Evolutionary conservation across 2,329 filamentous ascomycete species (phyloP).

Genomic region (Didymella pomorum): DNA sequence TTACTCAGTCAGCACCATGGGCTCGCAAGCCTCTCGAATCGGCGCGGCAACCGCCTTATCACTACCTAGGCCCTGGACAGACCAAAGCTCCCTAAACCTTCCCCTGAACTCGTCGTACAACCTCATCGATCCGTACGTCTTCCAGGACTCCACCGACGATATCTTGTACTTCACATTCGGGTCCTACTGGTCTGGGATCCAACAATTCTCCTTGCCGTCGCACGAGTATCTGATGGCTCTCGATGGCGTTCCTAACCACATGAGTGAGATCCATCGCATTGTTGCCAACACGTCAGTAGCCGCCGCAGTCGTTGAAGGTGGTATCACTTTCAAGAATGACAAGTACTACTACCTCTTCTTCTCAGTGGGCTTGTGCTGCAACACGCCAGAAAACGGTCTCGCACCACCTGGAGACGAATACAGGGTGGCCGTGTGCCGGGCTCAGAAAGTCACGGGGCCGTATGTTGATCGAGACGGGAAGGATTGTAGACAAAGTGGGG

Average conservation of each 20-base stretch:
- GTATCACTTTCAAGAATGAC: slow-evolving; percentile 59
- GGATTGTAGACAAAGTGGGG: slow-evolving; percentile 61
- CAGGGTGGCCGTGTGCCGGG: slow-evolving; percentile 68
- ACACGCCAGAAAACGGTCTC: slow-evolving; percentile 53
- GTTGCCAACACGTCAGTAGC: slow-evolving; percentile 28
- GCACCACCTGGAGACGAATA: slow-evolving; percentile 67
- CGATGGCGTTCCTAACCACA: slow-evolving; percentile 1
- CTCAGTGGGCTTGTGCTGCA: slow-evolving; percentile 67
- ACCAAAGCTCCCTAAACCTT: slow-evolving; percentile 61
- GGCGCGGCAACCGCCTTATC: slow-evolving; percentile 61
- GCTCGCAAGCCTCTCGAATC: slow-evolving; percentile 67
- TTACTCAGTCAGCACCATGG: slow-evolving; percentile 68
- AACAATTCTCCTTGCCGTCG: slow-evolving; percentile 61
- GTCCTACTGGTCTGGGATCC: slow-evolving; percentile 71
- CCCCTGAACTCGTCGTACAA: slow-evolving; percentile 50
- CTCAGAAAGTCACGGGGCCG: slow-evolving; percentile 56
- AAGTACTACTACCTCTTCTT: slow-evolving; percentile 69
- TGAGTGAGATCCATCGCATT: slow-evolving; percentile 25
- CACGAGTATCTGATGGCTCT: slow-evolving; percentile 19
- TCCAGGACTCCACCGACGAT: slow-evolving; percentile 41
- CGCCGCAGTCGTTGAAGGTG: slow-evolving; percentile 57
- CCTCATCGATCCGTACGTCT: slow-evolving; percentile 60
- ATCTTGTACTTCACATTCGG: slow-evolving; percentile 66
- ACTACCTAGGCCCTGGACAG: slow-evolving; percentile 65
- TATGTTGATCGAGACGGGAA: slow-evolving; percentile 53